Percentiles rank a stretch among this genome's conserved stretches.
Evolutionary conservation across 169 alveolate genomes (phyloP).

Genomic region (Eimeria zaria): DNA sequence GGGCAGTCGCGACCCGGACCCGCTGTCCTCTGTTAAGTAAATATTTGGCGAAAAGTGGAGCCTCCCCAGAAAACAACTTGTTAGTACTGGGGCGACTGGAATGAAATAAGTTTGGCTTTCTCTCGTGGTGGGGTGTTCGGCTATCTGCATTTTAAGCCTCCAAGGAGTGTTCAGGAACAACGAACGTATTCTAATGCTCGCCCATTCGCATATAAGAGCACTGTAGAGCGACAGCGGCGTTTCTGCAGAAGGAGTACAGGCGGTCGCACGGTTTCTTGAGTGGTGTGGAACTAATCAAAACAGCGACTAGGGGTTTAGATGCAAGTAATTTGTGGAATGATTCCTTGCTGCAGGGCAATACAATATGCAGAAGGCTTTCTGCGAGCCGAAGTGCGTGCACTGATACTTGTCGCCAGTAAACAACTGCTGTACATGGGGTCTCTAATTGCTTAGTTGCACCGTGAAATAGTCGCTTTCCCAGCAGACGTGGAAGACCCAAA

Average conservation of each 20-base stretch:
- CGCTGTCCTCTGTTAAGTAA: background rate
- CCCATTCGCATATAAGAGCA: background rate
- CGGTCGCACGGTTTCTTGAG: background rate
- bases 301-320: background rate
- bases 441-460: background rate
- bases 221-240: background rate
- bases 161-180: background rate
- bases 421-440: background rate
- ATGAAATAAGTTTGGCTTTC: too few relatives aligned
- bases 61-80: background rate
- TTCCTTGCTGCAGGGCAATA: background rate
- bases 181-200: background rate
- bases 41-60: background rate
- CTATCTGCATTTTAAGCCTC: too few relatives aligned
- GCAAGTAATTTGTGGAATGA: background rate
- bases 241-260: background rate
- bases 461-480: background rate
- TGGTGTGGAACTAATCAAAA: background rate
- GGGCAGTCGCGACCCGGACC: background rate
- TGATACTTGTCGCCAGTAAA: background rate
- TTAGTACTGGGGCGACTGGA: too few relatives aligned
- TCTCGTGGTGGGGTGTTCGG: too few relatives aligned
- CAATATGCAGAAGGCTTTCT: background rate
- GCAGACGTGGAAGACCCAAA: background rate
- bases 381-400: background rate